A percentile compares a stretch with the other conserved stretches of the same genome.
These are phyloP conservation scores for Corynespora cassiicola DNA, from an alignment of 2,329 filamentous ascomycete species.

Conservation along the genomic window DNA sequence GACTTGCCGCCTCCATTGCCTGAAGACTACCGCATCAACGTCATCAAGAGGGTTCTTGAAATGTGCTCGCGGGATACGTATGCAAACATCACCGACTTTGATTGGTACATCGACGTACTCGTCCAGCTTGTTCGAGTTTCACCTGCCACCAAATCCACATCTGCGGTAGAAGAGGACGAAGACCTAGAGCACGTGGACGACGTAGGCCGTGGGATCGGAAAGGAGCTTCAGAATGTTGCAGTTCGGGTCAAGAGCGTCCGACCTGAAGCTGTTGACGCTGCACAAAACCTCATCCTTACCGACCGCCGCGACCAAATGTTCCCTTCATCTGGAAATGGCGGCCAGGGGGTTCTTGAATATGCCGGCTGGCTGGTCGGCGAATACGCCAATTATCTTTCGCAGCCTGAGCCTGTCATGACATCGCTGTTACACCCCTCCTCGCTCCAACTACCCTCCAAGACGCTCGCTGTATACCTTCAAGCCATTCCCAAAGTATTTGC, in stretches of 20 bases:
- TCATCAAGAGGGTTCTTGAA: conserved; percentile 80
- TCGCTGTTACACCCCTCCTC: conserved; percentile 73
- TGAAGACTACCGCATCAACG: conserved; percentile 83
- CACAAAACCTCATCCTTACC: conserved; percentile 74
- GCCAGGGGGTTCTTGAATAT: conserved; percentile 72
- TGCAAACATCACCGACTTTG: conserved; percentile 84
- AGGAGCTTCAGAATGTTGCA: conserved; percentile 86
- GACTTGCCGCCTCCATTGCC: conserved; percentile 69
- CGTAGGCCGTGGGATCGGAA: conserved; percentile 76
- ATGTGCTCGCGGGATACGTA: conserved; percentile 95
- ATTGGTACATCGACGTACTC: conserved; percentile 94
- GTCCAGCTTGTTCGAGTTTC: conserved; percentile 79
- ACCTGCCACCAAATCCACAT: conserved; percentile 55
- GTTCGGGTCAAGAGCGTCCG: conserved; percentile 89
- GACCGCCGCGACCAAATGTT: conserved; percentile 67
- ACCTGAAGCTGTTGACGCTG: conserved; percentile 78
- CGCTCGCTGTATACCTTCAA: conserved; percentile 82
- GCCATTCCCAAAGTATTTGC: conserved; percentile 86
- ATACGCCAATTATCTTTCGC: conserved; percentile 75
- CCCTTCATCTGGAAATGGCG: conserved; percentile 56
- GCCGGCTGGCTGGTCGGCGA: conserved; percentile 89
- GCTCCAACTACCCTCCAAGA: conserved; percentile 65
- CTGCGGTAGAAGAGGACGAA: conserved; percentile 31
- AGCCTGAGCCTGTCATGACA: conserved; percentile 74
- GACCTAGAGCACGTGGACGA: conserved; percentile 38